These are phyloP conservation scores for Trametes polyzona DNA, from an alignment of 1,284 basidiomycete species.

Conservation along the genomic window DNA sequence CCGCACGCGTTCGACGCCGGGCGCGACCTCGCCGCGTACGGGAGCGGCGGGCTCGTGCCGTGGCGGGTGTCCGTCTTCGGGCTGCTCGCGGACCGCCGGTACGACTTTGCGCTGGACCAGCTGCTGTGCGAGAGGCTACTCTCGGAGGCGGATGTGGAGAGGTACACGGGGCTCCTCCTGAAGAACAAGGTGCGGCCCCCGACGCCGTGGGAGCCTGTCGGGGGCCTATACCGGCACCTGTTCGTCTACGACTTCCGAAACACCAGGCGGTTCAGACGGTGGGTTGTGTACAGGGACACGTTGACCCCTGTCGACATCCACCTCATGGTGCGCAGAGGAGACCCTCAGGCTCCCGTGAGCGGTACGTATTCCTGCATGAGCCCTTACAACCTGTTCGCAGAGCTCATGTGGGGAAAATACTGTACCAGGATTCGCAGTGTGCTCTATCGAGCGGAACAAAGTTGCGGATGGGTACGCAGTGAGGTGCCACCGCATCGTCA, in stretches of 20 bases:
- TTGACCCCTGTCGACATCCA: too few relatives aligned
- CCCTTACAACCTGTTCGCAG: too few relatives aligned
- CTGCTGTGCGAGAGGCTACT: neutral
- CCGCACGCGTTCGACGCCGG: conserved; percentile 1
- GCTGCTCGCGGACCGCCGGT: neutral
- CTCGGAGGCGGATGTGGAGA: neutral
- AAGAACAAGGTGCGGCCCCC: neutral
- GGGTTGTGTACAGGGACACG: too few relatives aligned
- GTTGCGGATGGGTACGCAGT: neutral
- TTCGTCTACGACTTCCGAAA: neutral
- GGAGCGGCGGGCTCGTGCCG: too few relatives aligned
- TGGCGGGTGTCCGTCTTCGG: conserved; percentile 3
- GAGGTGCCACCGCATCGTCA: neutral
- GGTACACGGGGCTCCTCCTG: neutral
- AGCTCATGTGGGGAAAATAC: neutral
- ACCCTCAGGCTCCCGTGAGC: neutral
- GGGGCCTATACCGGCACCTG: neutral
- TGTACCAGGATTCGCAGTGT: neutral
- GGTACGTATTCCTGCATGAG: neutral
- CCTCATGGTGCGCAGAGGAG: too few relatives aligned
- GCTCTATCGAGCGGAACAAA: neutral
- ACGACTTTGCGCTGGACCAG: neutral
- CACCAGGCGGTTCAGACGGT: too few relatives aligned
- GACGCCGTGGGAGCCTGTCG: neutral
- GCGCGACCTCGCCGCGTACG: conserved; percentile 4